These are phyloP conservation scores for Trichoderma sp. DNA, from an alignment of 2,329 filamentous ascomycete genomes.

Conservation along the genomic window DNA sequence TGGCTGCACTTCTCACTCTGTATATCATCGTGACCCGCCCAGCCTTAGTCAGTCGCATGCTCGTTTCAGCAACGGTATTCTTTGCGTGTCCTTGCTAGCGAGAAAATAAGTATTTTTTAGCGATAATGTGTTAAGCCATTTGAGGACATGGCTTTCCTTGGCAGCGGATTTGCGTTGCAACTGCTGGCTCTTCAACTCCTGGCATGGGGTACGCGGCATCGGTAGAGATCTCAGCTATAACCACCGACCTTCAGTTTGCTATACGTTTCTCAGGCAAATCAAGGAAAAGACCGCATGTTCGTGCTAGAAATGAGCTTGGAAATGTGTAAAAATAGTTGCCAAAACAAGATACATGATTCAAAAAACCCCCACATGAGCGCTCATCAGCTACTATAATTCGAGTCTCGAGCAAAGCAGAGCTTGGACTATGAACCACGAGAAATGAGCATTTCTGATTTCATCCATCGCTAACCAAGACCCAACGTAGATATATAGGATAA, in stretches of 20 bases:
- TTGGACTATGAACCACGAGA: neutral
- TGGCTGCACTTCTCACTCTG: too few relatives aligned
- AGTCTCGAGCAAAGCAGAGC: neutral
- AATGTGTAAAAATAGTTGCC: neutral
- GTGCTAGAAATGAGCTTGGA: neutral
- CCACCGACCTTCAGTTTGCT: neutral
- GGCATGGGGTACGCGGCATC: slow-evolving; percentile 5
- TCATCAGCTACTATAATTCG: neutral
- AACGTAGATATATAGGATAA: neutral
- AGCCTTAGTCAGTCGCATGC: neutral
- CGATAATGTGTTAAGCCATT: neutral
- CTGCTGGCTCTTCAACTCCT: neutral
- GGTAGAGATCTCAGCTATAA: neutral
- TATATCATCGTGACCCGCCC: neutral
- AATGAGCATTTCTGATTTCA: neutral
- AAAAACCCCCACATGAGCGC: neutral
- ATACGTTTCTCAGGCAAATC: neutral
- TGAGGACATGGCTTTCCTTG: neutral
- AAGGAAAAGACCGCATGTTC: neutral
- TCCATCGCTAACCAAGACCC: neutral
- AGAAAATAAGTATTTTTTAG: neutral
- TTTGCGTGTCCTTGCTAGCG: neutral
- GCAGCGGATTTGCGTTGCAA: neutral
- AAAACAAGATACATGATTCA: neutral
- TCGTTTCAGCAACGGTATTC: neutral